Evolutionary conservation across 1,139 yeast genomes (phyloP), one percentile per base, ranked within the genome.

Genomic region (Candida sp.): DNA sequence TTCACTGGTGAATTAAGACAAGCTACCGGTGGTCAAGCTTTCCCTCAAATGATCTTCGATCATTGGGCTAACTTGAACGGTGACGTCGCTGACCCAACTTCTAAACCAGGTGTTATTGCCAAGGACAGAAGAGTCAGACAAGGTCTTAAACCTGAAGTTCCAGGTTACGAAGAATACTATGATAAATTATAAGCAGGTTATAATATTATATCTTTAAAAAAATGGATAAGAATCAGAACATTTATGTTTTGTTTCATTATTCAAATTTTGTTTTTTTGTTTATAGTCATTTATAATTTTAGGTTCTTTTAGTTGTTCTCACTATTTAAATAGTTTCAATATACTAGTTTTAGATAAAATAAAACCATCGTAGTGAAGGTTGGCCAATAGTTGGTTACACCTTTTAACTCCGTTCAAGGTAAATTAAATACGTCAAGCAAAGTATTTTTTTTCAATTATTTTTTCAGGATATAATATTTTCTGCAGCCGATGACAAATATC

Each of bases 11-110:
- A 90, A 70, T 87, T 93, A 73, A 90, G 99, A 85, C 97, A 91
- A 81, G 97, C 98, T 69, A 93, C 99, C 68, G 97, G 97, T 87
- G 99, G 99, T 78, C 99, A 93, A 84, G 99, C 99, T 75, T 93
- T 93, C 98, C 99, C 99, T 80, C 98, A 91, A 82, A 84, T 93
- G 95, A 93, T 93, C 76, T 93, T 93, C 78, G 98, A 91, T 75
- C 99, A 93, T 77, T 93, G 98, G 98, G 81, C 89, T 58, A 75
- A 87, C 65, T 79, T 93, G 81, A 67, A 71, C 61, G 96, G 97
- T 77, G 95, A 89, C 75, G 96, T 95, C 70, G 77, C 87, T 62
- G 98, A 93, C 78, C 84, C 91, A 69, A 62, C 84, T 68, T 66
- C 96, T 67, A 93, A 91, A 84, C 95, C 98, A 65, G 98, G 98